Percentiles rank a stretch among this genome's conserved stretches.
Evolutionary conservation across 768 basidiomycete genomes (phyloP).

Genomic region (Boletus edulis): DNA sequence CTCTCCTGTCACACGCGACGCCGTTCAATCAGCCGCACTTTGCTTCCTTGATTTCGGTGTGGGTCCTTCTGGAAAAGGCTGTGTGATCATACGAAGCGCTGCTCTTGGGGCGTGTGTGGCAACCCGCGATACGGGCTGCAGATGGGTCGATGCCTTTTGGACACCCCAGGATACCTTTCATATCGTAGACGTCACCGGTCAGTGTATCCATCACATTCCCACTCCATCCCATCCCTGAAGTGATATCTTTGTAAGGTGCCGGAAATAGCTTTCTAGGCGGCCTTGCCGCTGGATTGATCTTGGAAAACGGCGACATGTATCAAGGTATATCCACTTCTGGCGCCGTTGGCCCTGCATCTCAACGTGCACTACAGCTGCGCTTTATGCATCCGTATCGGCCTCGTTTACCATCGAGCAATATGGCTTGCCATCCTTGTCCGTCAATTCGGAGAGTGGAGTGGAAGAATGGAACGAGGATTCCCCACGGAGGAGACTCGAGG

Average conservation of each 20-base stretch:
- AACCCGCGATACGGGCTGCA: constrained; percentile 36
- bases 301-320: constrained; percentile 56
- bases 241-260: constrained; percentile 52
- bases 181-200: constrained; percentile 83
- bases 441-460: constrained; percentile 18
- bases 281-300: constrained; percentile 66
- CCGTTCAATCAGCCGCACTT: constrained; percentile 66
- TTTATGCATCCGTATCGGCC: constrained; percentile 79
- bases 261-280: constrained; percentile 90
- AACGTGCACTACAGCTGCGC: constrained; percentile 45
- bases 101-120: constrained; percentile 67
- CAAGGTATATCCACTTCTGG: constrained; percentile 48
- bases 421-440: constrained; percentile 60
- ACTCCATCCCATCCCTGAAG: constrained; percentile 1
- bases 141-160: constrained; percentile 82
- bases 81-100: constrained; percentile 75
- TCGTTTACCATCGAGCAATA: constrained; percentile 81
- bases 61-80: constrained; percentile 47
- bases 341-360: constrained; percentile 4
- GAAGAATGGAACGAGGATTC: constrained; percentile 72
- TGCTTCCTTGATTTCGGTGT: constrained; percentile 62
- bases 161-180: constrained; percentile 39
- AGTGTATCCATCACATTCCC: constrained; percentile 10
- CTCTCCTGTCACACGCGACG: constrained; percentile 36
- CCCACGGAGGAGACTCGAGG: constrained; percentile 55